Conservation (phyloP, 305 asterid genomes). For the Rubia occidens region DNA sequence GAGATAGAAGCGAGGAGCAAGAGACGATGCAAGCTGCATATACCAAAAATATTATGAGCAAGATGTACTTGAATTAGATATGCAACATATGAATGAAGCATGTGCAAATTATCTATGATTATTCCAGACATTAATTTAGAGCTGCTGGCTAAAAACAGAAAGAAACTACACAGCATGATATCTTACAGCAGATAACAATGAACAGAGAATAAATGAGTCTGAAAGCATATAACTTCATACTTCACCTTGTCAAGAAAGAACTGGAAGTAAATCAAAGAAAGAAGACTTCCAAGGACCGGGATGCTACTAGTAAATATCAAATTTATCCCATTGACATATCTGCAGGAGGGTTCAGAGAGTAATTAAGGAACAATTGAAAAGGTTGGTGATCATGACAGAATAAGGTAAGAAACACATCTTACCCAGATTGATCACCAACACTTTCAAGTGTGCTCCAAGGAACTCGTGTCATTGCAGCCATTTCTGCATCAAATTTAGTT, state of each 20-base stretch:
- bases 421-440: constrained; percentile 99
- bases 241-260: constrained; percentile 90
- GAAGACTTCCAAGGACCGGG: constrained; percentile 94
- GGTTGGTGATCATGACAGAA: constrained; percentile 5
- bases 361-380: not conserved
- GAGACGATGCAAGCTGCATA: constrained; percentile 94
- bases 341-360: constrained; percentile 36
- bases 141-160: not conserved
- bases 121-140: not conserved
- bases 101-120: not conserved
- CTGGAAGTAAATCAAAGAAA: constrained; percentile 80
- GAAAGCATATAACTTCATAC: constrained; percentile 14
- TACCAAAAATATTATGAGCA: constrained; percentile 23
- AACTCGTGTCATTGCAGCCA: constrained; percentile 97
- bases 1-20: constrained; percentile 89
- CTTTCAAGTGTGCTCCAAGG: constrained; percentile 97
- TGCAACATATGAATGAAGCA: not conserved
- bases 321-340: constrained; percentile 88
- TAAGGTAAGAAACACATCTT: constrained; percentile 27
- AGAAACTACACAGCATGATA: not conserved
- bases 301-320: constrained; percentile 68
- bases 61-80: constrained; percentile 11
- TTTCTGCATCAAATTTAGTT: constrained; percentile 86
- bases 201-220: constrained; percentile 14
- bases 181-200: constrained; percentile 1